Evolutionary conservation across 2,329 filamentous ascomycete species (phyloP).

Genomic region (Metarhizium brunneum): DNA sequence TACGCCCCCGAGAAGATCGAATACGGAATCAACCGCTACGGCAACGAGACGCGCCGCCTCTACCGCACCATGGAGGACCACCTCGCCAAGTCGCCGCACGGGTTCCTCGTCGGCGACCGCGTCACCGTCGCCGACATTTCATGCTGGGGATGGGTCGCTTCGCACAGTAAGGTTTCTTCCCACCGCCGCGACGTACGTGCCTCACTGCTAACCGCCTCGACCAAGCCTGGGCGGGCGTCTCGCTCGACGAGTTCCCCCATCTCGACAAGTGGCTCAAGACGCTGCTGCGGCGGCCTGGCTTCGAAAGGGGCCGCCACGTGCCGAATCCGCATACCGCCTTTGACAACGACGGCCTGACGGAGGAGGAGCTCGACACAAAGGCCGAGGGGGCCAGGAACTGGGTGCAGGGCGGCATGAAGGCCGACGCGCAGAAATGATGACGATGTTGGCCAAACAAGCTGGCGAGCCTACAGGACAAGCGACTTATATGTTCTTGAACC

Average conservation of each 20-base stretch:
- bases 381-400: constrained; percentile 47
- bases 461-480: too few species aligned
- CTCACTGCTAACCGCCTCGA: too few species aligned
- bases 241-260: constrained; percentile 66
- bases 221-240: constrained; percentile 29
- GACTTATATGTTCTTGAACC: too few species aligned
- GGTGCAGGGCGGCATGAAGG: constrained; percentile 63
- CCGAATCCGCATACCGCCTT: constrained; percentile 57
- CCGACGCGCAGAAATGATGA: constrained; percentile 43
- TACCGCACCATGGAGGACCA: constrained; percentile 71
- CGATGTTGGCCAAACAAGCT: too few species aligned
- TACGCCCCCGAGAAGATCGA: constrained; percentile 77
- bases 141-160: constrained; percentile 68
- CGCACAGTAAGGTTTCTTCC: constrained; percentile 27
- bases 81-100: constrained; percentile 45
- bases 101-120: constrained; percentile 57
- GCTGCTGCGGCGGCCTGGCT: constrained; percentile 58
- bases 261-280: constrained; percentile 70
- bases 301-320: constrained; percentile 69
- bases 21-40: constrained; percentile 75
- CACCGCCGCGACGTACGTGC: too few species aligned
- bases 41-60: constrained; percentile 73
- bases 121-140: constrained; percentile 72
- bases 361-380: constrained; percentile 46
- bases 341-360: constrained; percentile 30